Conservation (phyloP, 225 moss, liverwort and hornwort species). For the Climacium dendroides region DNA sequence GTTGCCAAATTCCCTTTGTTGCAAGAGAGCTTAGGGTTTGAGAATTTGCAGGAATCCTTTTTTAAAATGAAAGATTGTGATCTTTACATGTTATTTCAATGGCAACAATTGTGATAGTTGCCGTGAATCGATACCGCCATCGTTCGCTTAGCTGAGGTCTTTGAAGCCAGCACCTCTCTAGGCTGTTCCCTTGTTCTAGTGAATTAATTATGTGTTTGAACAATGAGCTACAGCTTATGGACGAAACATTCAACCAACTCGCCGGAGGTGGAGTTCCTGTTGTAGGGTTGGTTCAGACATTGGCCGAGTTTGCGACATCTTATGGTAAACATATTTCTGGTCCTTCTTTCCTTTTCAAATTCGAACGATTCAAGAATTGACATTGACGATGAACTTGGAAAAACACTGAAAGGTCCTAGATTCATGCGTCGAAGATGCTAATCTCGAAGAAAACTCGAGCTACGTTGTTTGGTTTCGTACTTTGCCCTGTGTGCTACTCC, state of each 20-base stretch:
- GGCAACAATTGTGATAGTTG: background rate
- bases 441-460: background rate
- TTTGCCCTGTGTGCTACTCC: background rate
- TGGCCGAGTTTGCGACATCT: conserved; percentile 66
- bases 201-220: background rate
- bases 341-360: background rate
- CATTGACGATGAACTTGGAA: background rate
- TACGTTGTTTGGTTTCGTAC: background rate
- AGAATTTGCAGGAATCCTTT: background rate
- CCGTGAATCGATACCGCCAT: background rate
- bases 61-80: background rate
- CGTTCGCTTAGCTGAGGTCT: background rate
- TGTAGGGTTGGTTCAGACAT: conserved; percentile 53
- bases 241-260: conserved; percentile 81
- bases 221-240: conserved; percentile 61
- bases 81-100: background rate
- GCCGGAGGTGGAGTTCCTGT: conserved; percentile 68
- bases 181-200: background rate
- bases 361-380: background rate
- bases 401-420: background rate
- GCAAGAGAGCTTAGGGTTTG: background rate
- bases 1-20: background rate
- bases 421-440: background rate
- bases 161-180: background rate
- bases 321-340: conserved; percentile 36